These are phyloP conservation scores for Exophiala viscosa DNA, from an alignment of 2,329 filamentous ascomycete species.

Conservation along the genomic window DNA sequence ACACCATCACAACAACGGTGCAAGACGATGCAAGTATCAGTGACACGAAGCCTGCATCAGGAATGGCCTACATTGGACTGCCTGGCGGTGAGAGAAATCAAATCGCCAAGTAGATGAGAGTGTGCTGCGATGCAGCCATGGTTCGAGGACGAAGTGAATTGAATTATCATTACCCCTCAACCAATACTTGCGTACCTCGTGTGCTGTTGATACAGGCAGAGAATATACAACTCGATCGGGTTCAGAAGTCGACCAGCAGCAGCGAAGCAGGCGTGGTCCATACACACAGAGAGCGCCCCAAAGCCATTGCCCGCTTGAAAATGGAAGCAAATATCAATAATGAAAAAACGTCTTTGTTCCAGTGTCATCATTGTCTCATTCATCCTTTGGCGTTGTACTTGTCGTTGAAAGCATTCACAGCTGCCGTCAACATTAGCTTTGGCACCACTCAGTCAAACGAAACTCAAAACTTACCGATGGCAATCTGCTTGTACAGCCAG, in stretches of 20 bases:
- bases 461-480: conserved; percentile 45
- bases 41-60: no score
- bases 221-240: background rate
- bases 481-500: conserved; percentile 64
- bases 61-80: no score
- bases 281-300: background rate
- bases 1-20: no score
- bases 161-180: background rate
- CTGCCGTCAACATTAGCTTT: conserved; percentile 30
- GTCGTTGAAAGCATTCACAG: conserved; percentile 65
- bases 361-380: background rate
- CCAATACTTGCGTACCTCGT: background rate
- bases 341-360: conserved; percentile 18
- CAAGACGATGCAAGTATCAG: no score
- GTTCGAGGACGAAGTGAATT: background rate
- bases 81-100: no score
- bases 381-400: conserved; percentile 61
- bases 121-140: no score
- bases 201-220: background rate
- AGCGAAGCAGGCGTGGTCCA: no score
- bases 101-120: no score
- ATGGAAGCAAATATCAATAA: background rate
- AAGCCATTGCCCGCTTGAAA: background rate
- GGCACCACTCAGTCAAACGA: background rate
- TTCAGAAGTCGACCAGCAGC: no score